These are phyloP conservation scores for Rhinocladiella similis DNA, from an alignment of 2,329 filamentous ascomycete species.

Conservation along the genomic window DNA sequence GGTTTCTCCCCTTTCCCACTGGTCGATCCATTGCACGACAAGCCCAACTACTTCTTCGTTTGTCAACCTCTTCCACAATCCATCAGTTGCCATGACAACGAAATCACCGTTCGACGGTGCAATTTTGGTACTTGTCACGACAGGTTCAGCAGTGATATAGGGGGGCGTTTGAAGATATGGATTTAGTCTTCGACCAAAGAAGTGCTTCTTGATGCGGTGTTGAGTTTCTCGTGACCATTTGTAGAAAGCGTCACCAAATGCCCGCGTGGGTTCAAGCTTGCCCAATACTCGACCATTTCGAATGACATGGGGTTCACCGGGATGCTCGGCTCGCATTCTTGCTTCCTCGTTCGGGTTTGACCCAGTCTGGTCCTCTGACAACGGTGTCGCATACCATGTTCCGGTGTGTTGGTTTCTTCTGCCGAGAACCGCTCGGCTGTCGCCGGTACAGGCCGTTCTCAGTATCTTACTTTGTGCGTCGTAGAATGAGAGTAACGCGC, in stretches of 20 bases:
- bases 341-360: conserved; percentile 80
- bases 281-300: conserved; percentile 87
- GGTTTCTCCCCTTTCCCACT: conserved; percentile 53
- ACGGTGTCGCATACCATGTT: conserved; percentile 87
- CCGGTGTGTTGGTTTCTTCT: conserved; percentile 69
- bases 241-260: conserved; percentile 94
- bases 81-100: conserved; percentile 92
- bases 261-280: conserved; percentile 88
- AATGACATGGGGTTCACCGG: conserved; percentile 78
- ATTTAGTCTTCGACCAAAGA: conserved; percentile 81
- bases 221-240: conserved; percentile 91
- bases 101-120: conserved; percentile 90
- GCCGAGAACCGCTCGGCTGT: conserved; percentile 94
- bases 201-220: conserved; percentile 76
- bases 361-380: conserved; percentile 93
- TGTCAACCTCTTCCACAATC: conserved; percentile 98
- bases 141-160: conserved; percentile 94
- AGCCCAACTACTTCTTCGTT: conserved; percentile 97
- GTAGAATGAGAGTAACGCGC: conserved; percentile 93
- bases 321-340: conserved; percentile 81
- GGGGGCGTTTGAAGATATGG: conserved; percentile 86
- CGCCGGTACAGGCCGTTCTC: conserved; percentile 91
- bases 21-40: conserved; percentile 95
- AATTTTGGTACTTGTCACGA: conserved; percentile 90
- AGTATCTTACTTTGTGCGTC: conserved; percentile 83